phyloP scores from a whole-genome alignment of 1,284 basidiomycete genomes.

The Sphaerobolus stellatus region DNA sequence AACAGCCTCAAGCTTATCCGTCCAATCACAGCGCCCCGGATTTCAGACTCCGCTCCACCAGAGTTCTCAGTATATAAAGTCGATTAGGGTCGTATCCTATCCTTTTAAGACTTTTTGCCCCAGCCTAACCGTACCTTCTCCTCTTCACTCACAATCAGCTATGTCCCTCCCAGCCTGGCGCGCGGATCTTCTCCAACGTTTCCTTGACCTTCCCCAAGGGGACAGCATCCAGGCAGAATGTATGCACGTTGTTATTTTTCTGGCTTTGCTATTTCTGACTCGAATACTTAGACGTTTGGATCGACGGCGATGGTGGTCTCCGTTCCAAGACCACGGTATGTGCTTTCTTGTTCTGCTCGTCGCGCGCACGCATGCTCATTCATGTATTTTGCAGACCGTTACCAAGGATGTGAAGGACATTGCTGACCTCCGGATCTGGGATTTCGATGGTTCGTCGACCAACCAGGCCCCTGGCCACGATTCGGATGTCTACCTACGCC shows the following conservation, averaged over 20 bases:
- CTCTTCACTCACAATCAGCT: conserved; percentile 6
- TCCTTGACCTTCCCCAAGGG: conserved; percentile 83
- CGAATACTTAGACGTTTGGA: conserved; percentile 83
- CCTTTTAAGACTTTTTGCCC: conserved; percentile 19
- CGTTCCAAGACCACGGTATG: conserved; percentile 90
- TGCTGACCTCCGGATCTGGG: conserved; percentile 90
- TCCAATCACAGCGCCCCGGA: conserved; percentile 2
- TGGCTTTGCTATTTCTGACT: conserved; percentile 32
- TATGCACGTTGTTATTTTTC: conserved; percentile 38
- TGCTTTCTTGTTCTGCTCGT: conserved; percentile 17
- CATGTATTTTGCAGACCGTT: conserved; percentile 58
- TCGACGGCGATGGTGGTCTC: conserved; percentile 89
- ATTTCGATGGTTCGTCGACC: conserved; percentile 98
- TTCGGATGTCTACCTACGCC: conserved; percentile 98
- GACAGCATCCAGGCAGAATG: conserved; percentile 91
- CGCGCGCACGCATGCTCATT: conserved; percentile 10
- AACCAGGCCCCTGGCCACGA: conserved; percentile 93
- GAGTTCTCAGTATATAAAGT: not conserved
- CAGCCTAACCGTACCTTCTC: conserved; percentile 17
- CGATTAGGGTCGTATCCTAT: conserved; percentile 13
- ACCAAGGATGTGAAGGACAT: conserved; percentile 83
- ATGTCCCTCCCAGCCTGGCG: conserved; percentile 52
- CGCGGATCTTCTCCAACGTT: conserved; percentile 85
- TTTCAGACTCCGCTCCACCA: conserved; percentile 7
- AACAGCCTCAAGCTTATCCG: conserved; percentile 5